Evolutionary conservation across 176 grass and related monocot species (phyloP), one percentile per base, ranked within the genome.

Genomic region (Phoenix roebelenii): DNA sequence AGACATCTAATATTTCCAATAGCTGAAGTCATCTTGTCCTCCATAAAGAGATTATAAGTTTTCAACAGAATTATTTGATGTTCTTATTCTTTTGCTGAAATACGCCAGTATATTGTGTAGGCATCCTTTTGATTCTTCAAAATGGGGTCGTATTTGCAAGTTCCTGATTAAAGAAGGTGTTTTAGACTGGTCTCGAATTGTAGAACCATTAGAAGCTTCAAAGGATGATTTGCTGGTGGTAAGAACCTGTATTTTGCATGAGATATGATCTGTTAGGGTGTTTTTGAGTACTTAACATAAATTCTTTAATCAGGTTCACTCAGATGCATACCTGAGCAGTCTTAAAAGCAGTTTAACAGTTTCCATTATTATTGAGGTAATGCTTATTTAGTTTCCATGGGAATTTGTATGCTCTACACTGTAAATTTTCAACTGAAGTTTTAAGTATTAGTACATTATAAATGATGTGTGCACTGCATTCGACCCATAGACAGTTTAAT

Each of bases 111-210:
- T 49, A 20, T 69, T 62, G 28, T 78, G 72, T 68, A 97, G 84
- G 73, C 92, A 97, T 72, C 92, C 92, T 22, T 97, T 97, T 70
- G 92, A 97, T 80, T 97, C 87, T 83, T 72, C 92, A 59, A 90
- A 96, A 80, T 90, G 92, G 87, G 92, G 83, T 16, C 80, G 78
- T 50, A 72, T 97, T 61, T 83, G 83, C 66, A 82, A 24, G 57
- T 91, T 73, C 64, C 78, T 91, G 32, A 67, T 73, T 60, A 85
- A 66, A 82, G 87, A 84, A 63, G 81, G 87, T 18, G 20, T 82
- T 72, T 72, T 97, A 61, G 80, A 85, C 58, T 88, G 80, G 70
- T 75, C 16, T 16, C 51, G 18, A 23, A 49, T 84, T 7, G 78
- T 97, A 49, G 92, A 97, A 55, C 92, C 92, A 49, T 25, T 88